Percentiles rank a stretch among this genome's conserved stretches.
phyloP scores from a whole-genome alignment of 139 green algal species.

The Limnomonas spitsbergensis region DNA sequence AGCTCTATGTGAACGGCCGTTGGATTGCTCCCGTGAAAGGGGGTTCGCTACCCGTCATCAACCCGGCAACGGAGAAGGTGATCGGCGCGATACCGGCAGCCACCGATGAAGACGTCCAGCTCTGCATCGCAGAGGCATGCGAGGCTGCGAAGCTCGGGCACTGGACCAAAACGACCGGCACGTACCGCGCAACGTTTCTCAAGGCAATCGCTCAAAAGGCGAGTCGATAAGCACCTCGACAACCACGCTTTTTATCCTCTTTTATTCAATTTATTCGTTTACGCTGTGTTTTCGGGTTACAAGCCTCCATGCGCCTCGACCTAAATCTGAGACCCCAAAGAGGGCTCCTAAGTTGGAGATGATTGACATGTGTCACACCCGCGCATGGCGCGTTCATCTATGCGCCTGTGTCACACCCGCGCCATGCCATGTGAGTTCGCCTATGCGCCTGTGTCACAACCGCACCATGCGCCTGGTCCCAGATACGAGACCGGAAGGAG shows the following conservation, averaged over 20 bases:
- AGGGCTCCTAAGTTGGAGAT: too few relatives aligned
- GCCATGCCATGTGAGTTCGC: too few relatives aligned
- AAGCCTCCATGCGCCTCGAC: too few relatives aligned
- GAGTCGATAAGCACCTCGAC: background rate
- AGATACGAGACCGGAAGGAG: conserved; percentile 47
- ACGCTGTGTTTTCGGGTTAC: too few relatives aligned
- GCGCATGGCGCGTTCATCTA: too few relatives aligned
- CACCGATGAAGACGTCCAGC: conserved; percentile 53
- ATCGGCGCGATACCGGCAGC: conserved; percentile 64
- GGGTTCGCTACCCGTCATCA: conserved; percentile 47
- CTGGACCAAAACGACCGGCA: conserved; percentile 52
- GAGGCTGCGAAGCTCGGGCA: conserved; percentile 35
- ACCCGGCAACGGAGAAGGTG: conserved; percentile 50
- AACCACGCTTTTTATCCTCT: background rate
- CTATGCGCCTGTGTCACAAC: too few relatives aligned
- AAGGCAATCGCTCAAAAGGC: conserved; percentile 62
- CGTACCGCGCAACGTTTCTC: conserved; percentile 50
- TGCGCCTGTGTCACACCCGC: too few relatives aligned
- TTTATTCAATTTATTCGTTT: too few relatives aligned
- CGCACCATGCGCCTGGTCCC: too few relatives aligned
- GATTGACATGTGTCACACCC: too few relatives aligned
- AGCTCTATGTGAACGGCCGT: conserved; percentile 58
- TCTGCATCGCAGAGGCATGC: conserved; percentile 50
- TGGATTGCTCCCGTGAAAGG: conserved; percentile 38
- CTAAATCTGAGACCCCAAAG: too few relatives aligned